These are phyloP conservation scores for Boletellus deceptivus DNA, from an alignment of 1,284 basidiomycete species.

Conservation along the genomic window DNA sequence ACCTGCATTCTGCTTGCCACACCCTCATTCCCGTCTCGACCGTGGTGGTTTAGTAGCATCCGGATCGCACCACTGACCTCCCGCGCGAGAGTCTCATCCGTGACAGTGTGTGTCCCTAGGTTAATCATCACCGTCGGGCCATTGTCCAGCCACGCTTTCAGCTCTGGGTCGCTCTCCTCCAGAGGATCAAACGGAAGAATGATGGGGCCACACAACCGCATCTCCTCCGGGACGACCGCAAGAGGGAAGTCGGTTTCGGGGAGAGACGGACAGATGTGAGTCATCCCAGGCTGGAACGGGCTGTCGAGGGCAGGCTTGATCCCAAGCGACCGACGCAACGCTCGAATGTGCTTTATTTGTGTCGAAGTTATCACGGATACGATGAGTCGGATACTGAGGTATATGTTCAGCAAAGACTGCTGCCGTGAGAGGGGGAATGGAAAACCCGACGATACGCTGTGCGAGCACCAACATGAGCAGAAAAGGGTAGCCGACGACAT, in stretches of 20 bases:
- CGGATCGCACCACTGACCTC: no score
- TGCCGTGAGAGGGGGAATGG: slow-evolving; percentile 4
- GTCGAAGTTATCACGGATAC: background rate
- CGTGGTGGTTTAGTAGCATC: no score
- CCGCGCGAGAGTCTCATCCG: no score
- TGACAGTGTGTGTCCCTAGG: background rate
- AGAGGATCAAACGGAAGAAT: slow-evolving; percentile 1
- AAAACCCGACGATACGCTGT: slow-evolving; percentile 1
- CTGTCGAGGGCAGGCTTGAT: background rate
- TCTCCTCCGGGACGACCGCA: background rate
- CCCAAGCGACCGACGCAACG: background rate
- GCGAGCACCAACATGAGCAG: background rate
- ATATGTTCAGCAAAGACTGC: background rate
- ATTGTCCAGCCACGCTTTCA: no score
- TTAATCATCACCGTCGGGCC: no score
- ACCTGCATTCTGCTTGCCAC: no score
- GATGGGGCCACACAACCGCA: slow-evolving; percentile 2
- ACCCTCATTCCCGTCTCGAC: no score
- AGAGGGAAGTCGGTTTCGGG: background rate
- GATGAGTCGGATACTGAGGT: background rate
- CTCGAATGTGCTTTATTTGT: background rate
- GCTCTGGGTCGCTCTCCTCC: no score
- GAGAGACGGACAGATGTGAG: background rate
- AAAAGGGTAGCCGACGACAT: background rate
- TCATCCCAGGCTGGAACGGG: background rate